These are phyloP conservation scores for Fusarium decemcellulare DNA, from an alignment of 2,329 filamentous ascomycete genomes.

Conservation along the genomic window DNA sequence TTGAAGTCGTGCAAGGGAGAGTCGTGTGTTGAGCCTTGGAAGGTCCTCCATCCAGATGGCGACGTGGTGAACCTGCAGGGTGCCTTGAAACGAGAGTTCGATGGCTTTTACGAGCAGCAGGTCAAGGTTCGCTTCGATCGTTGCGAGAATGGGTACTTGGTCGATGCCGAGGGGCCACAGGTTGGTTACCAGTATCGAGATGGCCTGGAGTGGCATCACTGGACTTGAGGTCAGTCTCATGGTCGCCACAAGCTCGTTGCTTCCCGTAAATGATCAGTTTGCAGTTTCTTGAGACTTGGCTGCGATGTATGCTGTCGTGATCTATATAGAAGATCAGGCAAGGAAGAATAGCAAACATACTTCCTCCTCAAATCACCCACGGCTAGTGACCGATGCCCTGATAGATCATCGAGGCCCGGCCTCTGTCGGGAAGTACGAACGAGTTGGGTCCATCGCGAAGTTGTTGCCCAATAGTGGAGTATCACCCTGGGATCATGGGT, in stretches of 20 bases:
- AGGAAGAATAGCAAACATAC: background rate
- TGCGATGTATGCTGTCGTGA: background rate
- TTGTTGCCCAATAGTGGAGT: conserved; percentile 27
- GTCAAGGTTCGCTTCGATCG: conserved; percentile 65
- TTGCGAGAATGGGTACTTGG: conserved; percentile 70
- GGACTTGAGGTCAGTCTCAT: conserved; percentile 37
- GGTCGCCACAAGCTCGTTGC: background rate
- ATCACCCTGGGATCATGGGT: conserved; percentile 2
- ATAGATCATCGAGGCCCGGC: background rate
- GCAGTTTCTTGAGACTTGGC: background rate
- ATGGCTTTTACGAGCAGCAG: conserved; percentile 66
- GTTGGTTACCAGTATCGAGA: conserved; percentile 45
- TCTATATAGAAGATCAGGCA: background rate
- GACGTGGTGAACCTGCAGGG: conserved; percentile 65
- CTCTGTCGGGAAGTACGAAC: conserved; percentile 1
- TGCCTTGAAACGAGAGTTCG: conserved; percentile 63
- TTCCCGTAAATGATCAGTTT: background rate
- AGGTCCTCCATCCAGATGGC: conserved; percentile 66
- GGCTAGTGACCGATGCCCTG: background rate
- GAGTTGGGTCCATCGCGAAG: conserved; percentile 5
- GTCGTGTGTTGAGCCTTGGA: conserved; percentile 70
- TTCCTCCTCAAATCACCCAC: background rate
- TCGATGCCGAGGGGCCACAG: conserved; percentile 69
- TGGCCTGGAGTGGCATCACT: conserved; percentile 48
- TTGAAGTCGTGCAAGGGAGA: conserved; percentile 72